Conservation (phyloP, 140 eudicot species). For the Cichorium intybus region DNA sequence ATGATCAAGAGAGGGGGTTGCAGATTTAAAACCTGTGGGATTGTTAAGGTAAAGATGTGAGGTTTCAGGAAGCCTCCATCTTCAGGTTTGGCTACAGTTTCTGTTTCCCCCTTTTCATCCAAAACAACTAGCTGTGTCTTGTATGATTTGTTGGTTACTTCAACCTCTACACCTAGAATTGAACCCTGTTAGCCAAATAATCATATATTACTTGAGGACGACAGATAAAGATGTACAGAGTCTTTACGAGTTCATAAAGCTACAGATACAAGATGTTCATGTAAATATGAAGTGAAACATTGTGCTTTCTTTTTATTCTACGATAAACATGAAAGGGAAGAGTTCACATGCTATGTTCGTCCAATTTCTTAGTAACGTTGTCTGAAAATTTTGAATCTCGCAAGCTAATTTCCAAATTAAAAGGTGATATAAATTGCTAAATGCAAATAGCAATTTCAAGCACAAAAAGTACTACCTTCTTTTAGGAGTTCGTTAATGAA, state of each 20-base stretch:
- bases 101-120: constrained; percentile 42
- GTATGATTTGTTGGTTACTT: constrained; percentile 59
- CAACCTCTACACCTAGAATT: constrained; percentile 91
- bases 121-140: constrained; percentile 44
- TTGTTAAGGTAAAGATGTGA: constrained; percentile 64
- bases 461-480: not conserved
- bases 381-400: not conserved
- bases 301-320: not conserved
- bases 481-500: not conserved
- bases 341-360: not conserved
- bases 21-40: constrained; percentile 55
- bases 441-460: not conserved
- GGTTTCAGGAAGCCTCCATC: constrained; percentile 77
- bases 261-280: not conserved
- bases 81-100: constrained; percentile 40
- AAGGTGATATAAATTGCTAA: not conserved
- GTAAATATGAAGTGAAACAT: not conserved
- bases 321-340: not conserved
- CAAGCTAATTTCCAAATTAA: not conserved
- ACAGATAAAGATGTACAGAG: not conserved
- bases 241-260: not conserved
- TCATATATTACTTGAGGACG: constrained; percentile 47
- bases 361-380: not conserved
- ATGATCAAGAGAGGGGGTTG: not conserved
- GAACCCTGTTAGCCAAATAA: constrained; percentile 98